Evolutionary conservation across 495 filamentous ascomycete genomes (phyloP), one percentile per base, ranked within the genome.

Genomic region (Lophiotrema nucula): DNA sequence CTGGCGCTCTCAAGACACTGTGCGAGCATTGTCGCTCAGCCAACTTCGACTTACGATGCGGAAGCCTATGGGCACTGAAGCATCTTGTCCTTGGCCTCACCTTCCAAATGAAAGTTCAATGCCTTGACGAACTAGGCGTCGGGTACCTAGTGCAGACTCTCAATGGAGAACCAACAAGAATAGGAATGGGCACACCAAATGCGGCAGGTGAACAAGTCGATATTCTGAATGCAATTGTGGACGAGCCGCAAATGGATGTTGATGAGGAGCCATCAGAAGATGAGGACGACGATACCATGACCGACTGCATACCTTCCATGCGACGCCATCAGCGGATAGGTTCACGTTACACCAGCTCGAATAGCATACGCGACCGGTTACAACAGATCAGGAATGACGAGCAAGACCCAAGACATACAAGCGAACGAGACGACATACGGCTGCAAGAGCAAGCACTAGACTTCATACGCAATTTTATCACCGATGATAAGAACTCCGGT

Each of bases 41-140:
- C 51, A 85, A 89, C 65, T 77, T 83, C 4, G 82, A 81, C 22
- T 71, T 97, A 37, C 81, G 88, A 42, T 76, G 93, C 12, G 88
- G 90, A 58, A 88, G 90, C 8, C 71, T 98, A 10, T 97, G 93
- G 93, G 90, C 90, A 18, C 76, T 98, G 43, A 97, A 97, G 66
- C 89, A 96, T 71, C 73, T 96, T 25, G 85, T 93, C 5, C 77
- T 83, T 39, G 79, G 80, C 25, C 80, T 87, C 1, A 74, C 80
- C 21, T 83, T 83, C 44, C 81, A 86, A 15, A 75, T 87, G 47
- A 93, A 92, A 72, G 84, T 85, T 62, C 80, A 78, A 43, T 85
- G 88, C 43, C 74, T 97, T 22, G 83, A 92, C 41, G 85, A 88
- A 54, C 76, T 97, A 3, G 83, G 83, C 8, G 79, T 88, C 0